These are phyloP conservation scores for Thalassiosira profunda DNA, from an alignment of 108 stramenopile species.

Conservation along the genomic window DNA sequence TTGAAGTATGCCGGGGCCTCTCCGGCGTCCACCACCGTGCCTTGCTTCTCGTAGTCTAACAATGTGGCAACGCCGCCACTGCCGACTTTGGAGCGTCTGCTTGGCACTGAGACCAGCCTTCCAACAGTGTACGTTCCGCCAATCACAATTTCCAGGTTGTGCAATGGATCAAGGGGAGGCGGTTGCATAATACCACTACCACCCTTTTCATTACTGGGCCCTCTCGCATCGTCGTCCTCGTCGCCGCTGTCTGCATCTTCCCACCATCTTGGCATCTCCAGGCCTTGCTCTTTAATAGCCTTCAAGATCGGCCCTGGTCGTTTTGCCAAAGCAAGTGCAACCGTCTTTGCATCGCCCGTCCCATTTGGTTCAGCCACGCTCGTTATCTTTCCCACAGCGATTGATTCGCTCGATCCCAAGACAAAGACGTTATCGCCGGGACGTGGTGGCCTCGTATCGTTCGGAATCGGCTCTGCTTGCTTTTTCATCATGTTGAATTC, in stretches of 20 bases:
- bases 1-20: constrained; percentile 23
- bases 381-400: constrained; percentile 73
- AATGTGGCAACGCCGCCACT: constrained; percentile 23
- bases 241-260: constrained; percentile 18
- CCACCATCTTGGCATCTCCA: constrained; percentile 59
- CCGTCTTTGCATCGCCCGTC: constrained; percentile 57
- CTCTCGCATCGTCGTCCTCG: too few relatives aligned
- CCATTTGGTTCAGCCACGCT: constrained; percentile 79
- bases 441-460: constrained; percentile 60
- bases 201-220: too few relatives aligned
- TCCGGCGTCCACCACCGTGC: constrained; percentile 23
- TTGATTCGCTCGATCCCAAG: constrained; percentile 76
- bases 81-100: constrained; percentile 28
- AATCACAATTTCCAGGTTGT: constrained; percentile 81
- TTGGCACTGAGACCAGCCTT: constrained; percentile 54
- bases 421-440: constrained; percentile 66
- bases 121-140: constrained; percentile 75
- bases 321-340: constrained; percentile 67
- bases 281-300: constrained; percentile 60
- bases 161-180: constrained; percentile 76
- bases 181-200: constrained; percentile 69
- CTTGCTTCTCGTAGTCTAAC: constrained; percentile 40
- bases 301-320: constrained; percentile 69
- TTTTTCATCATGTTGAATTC: constrained; percentile 44
- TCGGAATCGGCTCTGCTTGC: constrained; percentile 30